Evolutionary conservation across 768 basidiomycete species (phyloP).

Genomic region (Pulveroboletus sp.): DNA sequence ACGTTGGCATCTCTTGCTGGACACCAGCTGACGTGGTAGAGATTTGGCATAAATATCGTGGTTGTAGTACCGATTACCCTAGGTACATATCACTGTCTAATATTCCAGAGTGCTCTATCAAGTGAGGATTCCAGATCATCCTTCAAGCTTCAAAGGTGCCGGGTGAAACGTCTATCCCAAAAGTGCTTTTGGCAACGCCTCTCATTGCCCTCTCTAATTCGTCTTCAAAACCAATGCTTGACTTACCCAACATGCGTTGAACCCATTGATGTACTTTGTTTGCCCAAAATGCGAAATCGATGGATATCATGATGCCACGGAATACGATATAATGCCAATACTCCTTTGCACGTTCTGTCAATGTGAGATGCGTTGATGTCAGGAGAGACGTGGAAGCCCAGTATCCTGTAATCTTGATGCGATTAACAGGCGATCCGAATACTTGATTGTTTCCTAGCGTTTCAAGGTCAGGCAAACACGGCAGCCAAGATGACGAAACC

Average conservation of each 20-base stretch:
- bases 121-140: conserved; percentile 22
- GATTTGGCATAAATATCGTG: too few species aligned
- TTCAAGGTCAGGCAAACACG: background rate
- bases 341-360: conserved; percentile 45
- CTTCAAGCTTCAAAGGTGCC: conserved; percentile 60
- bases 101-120: background rate
- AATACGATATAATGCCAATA: conserved; percentile 64
- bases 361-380: conserved; percentile 39
- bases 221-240: conserved; percentile 67
- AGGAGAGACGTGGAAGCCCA: conserved; percentile 73
- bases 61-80: too few species aligned
- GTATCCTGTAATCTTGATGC: conserved; percentile 85
- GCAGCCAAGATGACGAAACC: background rate
- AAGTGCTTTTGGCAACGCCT: conserved; percentile 70
- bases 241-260: conserved; percentile 37
- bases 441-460: conserved; percentile 70
- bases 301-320: conserved; percentile 55
- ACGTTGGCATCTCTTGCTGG: too few species aligned
- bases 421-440: conserved; percentile 83
- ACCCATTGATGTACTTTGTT: conserved; percentile 53
- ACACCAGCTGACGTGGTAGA: too few species aligned
- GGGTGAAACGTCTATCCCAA: conserved; percentile 72
- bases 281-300: conserved; percentile 74
- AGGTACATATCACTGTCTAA: too few species aligned
- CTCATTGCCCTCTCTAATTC: conserved; percentile 75